Base-by-base conservation (phyloP, 148 eudicot species). In the Linanthus parryae region DNA sequence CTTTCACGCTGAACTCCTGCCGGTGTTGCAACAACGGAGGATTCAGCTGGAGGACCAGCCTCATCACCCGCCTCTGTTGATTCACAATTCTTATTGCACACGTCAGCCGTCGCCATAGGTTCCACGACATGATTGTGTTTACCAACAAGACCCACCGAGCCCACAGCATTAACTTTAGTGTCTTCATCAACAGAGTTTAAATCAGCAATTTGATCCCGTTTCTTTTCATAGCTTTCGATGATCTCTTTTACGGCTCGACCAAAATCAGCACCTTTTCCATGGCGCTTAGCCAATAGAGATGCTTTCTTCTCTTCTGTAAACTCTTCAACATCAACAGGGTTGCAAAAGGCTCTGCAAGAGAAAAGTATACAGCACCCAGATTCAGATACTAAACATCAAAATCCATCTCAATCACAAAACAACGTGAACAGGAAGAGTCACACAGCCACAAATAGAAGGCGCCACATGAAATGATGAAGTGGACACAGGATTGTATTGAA, bases 291-390 rank as follows among this genome's bases (percentile, higher is more conserved):
- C 42, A 77, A 53, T 65, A 92, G 75, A 66, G 80, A 62, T 28
- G 62, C 72, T 68, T 80, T 84, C 60, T 77, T 92, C 63, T 84
- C 96, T 63, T 87, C 99, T 0, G 96, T 84, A 64, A 87, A 92
- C 47, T 80, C 90, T 69, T 92, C 99, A 51, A 92, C 91, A 78
- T 92, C 99, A 54, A 69, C 96, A 67, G 82, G 94, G 65, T 82
- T 87, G 79, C 96, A 87, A 65, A 87, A 87, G 61, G 88, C 99
- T 69, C 99, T 92, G 84, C 57, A 67, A 36, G 30, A 23, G 60
- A 52, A 39, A n/a, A n/a, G n/a, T n/a, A n/a, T n/a, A n/a, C n/a
- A n/a, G n/a, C n/a, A n/a, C n/a, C n/a, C n/a, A n/a, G n/a, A n/a
- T n/a, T n/a, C n/a, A n/a, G n/a, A n/a, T n/a, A n/a, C n/a, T n/a